These are phyloP conservation scores for Talaromyces nanjingensis DNA, from an alignment of 495 filamentous ascomycete genomes.

Conservation along the genomic window DNA sequence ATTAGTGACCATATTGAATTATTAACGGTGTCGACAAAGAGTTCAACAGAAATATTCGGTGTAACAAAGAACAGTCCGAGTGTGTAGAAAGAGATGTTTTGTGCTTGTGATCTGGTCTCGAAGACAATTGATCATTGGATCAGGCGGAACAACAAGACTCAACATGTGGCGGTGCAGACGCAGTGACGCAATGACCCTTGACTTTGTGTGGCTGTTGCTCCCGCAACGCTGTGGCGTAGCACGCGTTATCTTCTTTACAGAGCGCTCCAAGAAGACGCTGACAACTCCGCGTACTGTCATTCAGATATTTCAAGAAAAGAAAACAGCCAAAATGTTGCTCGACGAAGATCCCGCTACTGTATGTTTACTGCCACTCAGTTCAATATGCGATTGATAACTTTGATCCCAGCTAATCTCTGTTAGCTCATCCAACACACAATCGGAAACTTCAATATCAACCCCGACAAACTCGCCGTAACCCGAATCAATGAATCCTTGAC, in stretches of 20 bases:
- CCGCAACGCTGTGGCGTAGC: conserved; percentile 32
- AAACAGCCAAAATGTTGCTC: conserved; percentile 69
- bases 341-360: conserved; percentile 90
- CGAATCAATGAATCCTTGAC: conserved; percentile 80
- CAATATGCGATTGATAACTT: background rate
- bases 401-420: conserved; percentile 15
- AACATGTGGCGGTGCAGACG: conserved; percentile 38
- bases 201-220: conserved; percentile 38
- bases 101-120: background rate
- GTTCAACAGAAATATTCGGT: background rate
- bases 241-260: background rate
- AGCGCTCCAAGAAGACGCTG: background rate
- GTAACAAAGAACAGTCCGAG: background rate
- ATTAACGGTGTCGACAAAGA: background rate
- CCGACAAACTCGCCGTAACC: conserved; percentile 78
- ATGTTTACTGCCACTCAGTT: conserved; percentile 18
- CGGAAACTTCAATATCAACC: conserved; percentile 87
- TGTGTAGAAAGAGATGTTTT: background rate
- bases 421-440: conserved; percentile 87
- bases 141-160: background rate
- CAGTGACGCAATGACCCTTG: conserved; percentile 10
- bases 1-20: conserved; percentile 46
- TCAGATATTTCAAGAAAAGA: background rate
- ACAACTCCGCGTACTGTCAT: background rate
- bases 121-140: background rate